A percentile compares a stretch with the other conserved stretches of the same genome.
These are phyloP conservation scores for Bromus sterilis DNA, from an alignment of 176 grass and related monocot genomes.

Conservation along the genomic window DNA sequence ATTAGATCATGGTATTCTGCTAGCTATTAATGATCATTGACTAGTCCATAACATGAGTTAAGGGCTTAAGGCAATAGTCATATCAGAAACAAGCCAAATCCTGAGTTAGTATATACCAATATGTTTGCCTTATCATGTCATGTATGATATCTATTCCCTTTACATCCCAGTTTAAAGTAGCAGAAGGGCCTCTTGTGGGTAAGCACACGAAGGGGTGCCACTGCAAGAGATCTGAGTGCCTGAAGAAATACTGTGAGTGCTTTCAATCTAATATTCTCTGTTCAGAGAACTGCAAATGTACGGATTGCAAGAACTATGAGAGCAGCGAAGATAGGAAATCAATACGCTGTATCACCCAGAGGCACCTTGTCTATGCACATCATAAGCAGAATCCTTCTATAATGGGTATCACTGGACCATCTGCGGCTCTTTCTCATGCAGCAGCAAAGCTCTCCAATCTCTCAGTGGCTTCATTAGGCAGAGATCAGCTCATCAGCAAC, in stretches of 20 bases:
- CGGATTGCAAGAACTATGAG: background rate
- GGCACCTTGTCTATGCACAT: constrained; percentile 8
- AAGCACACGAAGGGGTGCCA: constrained; percentile 40
- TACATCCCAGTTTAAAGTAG: constrained; percentile 16
- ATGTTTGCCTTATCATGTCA: background rate
- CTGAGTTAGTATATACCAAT: background rate
- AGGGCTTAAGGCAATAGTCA: background rate
- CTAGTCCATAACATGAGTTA: background rate
- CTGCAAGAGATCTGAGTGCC: constrained; percentile 38
- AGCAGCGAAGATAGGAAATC: constrained; percentile 11
- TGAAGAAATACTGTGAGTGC: constrained; percentile 48
- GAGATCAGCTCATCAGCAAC: constrained; percentile 11
- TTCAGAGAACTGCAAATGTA: constrained; percentile 41
- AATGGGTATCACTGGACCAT: constrained; percentile 21
- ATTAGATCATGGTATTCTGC: background rate
- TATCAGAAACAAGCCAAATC: background rate
- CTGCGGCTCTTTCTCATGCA: background rate
- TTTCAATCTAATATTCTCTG: constrained; percentile 44
- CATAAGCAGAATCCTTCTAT: constrained; percentile 24
- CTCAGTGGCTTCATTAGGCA: constrained; percentile 4
- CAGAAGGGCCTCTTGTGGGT: constrained; percentile 3
- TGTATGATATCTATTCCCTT: background rate
- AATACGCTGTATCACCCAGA: background rate
- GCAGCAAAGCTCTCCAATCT: background rate
- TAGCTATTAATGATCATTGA: background rate